Base-by-base conservation (phyloP, 1,284 basidiomycete genomes). In the Tranzscheliella williamsii region DNA sequence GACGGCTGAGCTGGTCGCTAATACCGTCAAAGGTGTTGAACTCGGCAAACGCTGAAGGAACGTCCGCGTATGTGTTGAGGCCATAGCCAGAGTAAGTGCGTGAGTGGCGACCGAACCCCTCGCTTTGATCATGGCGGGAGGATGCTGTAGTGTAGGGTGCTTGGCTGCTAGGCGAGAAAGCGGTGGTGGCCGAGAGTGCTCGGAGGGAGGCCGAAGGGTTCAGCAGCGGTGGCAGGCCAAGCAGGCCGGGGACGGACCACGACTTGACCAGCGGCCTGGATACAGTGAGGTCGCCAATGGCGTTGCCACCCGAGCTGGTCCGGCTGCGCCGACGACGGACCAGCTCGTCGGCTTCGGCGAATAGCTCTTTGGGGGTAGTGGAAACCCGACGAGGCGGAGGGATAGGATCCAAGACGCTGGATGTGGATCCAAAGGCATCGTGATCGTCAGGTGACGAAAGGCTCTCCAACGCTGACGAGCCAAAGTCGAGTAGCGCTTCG, bases 401-500 rank as follows among this genome's bases (percentile, higher is more conserved):
- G 20, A 53, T 23, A 4, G 52, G 37, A 6, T 47, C 39, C 16
- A 18, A 34, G 11, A 18, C 24, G 20, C 18, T 7, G 1, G 18
- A 8, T 5, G 34, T 20, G 16, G 35, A 5, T 12, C 46, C 29
- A 17, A 31, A 12, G 12, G 31, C n/a, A 2, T 46, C 49, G 21
- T 41, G 23, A 23, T 18, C 27, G 38, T 42, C 31, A 2, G 46
- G 30, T 16, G 34, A 23, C 1, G 57, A 24, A 24, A 64, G 35
- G 31, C 42, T 53, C 26, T 54, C 54, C 23, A 64, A 47, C 4
- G 61, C 47, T 24, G 38, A 40, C 2, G 54, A 58, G 22, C 61
- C 55, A 29, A 64, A 55, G 30, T 64, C 54, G 23, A 64, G 55
- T 21, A 57, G 27, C 34, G 52, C 52, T 36, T 58, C 54, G 16